Conservation (phyloP, 2,329 filamentous ascomycete species). For the Venturia aucupariae region DNA sequence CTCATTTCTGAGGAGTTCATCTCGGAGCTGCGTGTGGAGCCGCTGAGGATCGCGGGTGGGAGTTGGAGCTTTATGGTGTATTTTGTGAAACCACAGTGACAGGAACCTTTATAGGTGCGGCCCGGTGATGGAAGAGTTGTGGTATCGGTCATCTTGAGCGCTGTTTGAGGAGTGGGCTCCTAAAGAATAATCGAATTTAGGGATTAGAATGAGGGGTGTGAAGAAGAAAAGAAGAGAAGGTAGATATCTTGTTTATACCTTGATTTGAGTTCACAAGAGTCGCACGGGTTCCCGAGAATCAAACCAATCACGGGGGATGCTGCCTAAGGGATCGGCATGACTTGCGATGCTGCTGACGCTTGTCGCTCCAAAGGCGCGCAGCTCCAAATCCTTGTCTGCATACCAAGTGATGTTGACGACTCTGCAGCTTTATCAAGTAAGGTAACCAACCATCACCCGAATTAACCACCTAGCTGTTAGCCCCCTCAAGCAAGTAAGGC, state of each 20-base stretch:
- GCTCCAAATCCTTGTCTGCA: no score
- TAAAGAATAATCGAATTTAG: neutral
- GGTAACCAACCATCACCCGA: no score
- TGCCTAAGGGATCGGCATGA: neutral
- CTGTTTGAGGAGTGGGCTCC: neutral
- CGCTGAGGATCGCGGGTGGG: slow-evolving; percentile 22
- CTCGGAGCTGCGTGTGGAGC: neutral
- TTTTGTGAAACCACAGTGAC: slow-evolving; percentile 37
- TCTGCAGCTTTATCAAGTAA: no score
- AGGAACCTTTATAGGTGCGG: slow-evolving; percentile 31
- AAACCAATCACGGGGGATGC: neutral
- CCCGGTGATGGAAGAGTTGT: slow-evolving; percentile 16
- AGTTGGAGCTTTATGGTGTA: slow-evolving; percentile 38
- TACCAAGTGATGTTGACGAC: no score
- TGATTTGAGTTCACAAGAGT: neutral
- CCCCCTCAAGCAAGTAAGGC: no score
- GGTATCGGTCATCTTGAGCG: slow-evolving; percentile 18
- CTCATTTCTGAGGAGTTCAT: neutral
- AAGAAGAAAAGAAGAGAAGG: neutral
- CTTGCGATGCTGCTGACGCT: neutral
- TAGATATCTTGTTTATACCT: neutral
- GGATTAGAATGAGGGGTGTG: neutral
- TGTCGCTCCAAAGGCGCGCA: neutral
- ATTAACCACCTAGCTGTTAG: no score
- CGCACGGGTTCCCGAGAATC: neutral